Evolutionary conservation across 2,329 filamentous ascomycete species (phyloP), one percentile per base, ranked within the genome.

Genomic region (Xenoacremonium recifei): DNA sequence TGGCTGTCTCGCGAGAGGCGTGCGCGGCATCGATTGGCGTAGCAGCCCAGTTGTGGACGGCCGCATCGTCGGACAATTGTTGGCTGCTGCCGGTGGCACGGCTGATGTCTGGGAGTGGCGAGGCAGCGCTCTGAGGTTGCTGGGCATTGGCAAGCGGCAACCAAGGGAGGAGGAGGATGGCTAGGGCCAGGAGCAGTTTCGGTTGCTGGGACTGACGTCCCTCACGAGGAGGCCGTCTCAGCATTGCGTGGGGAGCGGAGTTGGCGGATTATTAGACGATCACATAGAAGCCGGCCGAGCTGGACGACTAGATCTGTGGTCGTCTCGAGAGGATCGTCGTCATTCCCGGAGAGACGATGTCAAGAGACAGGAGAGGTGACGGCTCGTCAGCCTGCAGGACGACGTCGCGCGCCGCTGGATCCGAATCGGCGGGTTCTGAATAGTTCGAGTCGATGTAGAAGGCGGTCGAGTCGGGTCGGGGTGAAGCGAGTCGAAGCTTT

Each of bases 211-310:
- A 65, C 70, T 69, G 66, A 68, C 71, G 68, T 61, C 71, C 74
- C 66, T 77, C 75, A 69, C 76, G 77, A 59, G 75, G 74, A 64
- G 79, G 79, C 72, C 80, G 79, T 77, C 77, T 81, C 73, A 78
- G 71, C 80, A 84, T 85, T 48, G 57, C 55, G 56, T 27, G 31
- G n/a, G n/a, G n/a, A 34, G 33, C 40, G 35, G 25, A 43, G 29
- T 20, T 36, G n/a, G n/a, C n/a, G 37, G 42, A 29, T 44, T 37
- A 35, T 30, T 46, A 39, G 34, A 31, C 42, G 44, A 45, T 58
- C 38, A 58, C 55, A 58, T 58, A 47, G 53, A 57, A 58, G 44
- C 49, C 49, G 37, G 31, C 37, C 36, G n/a, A n/a, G n/a, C n/a
- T n/a, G n/a, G n/a, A 41, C 37, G n/a, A n/a, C n/a, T n/a, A n/a